Percentiles rank a stretch among this genome's conserved stretches.
Conservation (phyloP, 1,284 basidiomycete species). For the Papiliotrema laurentii region DNA sequence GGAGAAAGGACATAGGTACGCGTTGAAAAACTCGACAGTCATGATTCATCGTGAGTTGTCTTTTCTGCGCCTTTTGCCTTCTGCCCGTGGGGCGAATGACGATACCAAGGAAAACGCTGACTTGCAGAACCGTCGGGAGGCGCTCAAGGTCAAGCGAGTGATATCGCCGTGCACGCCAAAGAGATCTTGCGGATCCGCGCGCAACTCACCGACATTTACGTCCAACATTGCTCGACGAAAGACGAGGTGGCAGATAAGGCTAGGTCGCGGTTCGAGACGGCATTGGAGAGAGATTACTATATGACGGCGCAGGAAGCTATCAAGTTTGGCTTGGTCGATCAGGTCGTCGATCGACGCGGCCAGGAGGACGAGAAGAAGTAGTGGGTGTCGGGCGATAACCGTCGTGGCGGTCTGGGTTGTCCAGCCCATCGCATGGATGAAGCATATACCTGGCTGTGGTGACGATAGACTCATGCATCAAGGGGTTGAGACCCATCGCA, state of each 20-base stretch:
- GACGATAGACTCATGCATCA: no score
- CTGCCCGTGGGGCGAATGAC: no score
- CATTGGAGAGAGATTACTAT: constrained; percentile 89
- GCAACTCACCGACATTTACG: constrained; percentile 74
- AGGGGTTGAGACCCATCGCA: no score
- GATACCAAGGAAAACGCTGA: not conserved
- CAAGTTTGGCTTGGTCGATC: constrained; percentile 85
- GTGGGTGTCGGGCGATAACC: not conserved
- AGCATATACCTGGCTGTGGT: no score
- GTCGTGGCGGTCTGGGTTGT: not conserved
- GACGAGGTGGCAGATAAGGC: constrained; percentile 64
- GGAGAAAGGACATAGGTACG: constrained; percentile 79
- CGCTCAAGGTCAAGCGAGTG: constrained; percentile 84
- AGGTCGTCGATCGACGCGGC: constrained; percentile 61
- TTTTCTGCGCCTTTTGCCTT: no score
- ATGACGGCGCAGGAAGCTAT: constrained; percentile 85
- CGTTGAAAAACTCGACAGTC: constrained; percentile 83
- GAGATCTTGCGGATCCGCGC: constrained; percentile 84
- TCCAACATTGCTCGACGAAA: constrained; percentile 57
- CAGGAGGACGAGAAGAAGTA: constrained; percentile 14
- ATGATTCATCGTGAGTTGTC: constrained; percentile 86
- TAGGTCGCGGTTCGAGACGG: constrained; percentile 71
- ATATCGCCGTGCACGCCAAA: constrained; percentile 89
- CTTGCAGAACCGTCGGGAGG: constrained; percentile 82
- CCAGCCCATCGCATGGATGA: not conserved